Percentiles rank a stretch among this genome's conserved stretches.
Conservation (phyloP, 129 eudicot genomes). For the Helianthus annuus region DNA sequence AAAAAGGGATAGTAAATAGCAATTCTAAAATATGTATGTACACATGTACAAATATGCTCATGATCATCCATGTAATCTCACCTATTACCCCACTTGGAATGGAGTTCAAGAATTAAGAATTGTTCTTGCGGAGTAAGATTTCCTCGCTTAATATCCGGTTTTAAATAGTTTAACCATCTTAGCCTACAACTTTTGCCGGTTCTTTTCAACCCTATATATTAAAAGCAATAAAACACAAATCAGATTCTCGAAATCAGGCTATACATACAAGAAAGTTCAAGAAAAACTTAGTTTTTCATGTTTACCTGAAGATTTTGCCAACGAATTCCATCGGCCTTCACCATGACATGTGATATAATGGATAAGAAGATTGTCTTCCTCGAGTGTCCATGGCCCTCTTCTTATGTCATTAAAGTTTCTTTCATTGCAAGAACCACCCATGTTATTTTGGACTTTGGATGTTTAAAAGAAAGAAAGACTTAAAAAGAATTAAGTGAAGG, state of each 20-base stretch:
- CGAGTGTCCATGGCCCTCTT: slow-evolving; percentile 65
- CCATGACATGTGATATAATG: slow-evolving; percentile 48
- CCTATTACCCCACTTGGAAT: slow-evolving; percentile 68
- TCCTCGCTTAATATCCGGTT: slow-evolving; percentile 60
- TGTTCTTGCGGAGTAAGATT: slow-evolving; percentile 63
- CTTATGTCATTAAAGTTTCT: slow-evolving; percentile 27
- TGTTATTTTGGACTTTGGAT: slow-evolving; percentile 4
- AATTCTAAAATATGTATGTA: background rate
- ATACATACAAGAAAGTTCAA: background rate
- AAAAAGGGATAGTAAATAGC: background rate
- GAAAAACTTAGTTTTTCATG: background rate
- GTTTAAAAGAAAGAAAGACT: slow-evolving; percentile 7
- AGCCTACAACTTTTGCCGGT: slow-evolving; percentile 67
- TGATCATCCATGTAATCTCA: slow-evolving; percentile 13
- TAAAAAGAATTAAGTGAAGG: slow-evolving; percentile 25
- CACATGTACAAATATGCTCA: background rate
- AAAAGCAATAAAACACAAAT: background rate
- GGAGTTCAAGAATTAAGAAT: slow-evolving; percentile 56
- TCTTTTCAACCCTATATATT: slow-evolving; percentile 52
- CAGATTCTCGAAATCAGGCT: background rate
- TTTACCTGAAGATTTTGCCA: slow-evolving; percentile 48
- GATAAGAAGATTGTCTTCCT: slow-evolving; percentile 55
- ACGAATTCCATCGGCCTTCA: slow-evolving; percentile 61
- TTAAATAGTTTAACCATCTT: slow-evolving; percentile 65
- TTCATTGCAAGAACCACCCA: slow-evolving; percentile 33